A percentile compares a stretch with the other conserved stretches of the same genome.
Conservation (phyloP, 2,329 filamentous ascomycete species). For the Exophiala sideris region DNA sequence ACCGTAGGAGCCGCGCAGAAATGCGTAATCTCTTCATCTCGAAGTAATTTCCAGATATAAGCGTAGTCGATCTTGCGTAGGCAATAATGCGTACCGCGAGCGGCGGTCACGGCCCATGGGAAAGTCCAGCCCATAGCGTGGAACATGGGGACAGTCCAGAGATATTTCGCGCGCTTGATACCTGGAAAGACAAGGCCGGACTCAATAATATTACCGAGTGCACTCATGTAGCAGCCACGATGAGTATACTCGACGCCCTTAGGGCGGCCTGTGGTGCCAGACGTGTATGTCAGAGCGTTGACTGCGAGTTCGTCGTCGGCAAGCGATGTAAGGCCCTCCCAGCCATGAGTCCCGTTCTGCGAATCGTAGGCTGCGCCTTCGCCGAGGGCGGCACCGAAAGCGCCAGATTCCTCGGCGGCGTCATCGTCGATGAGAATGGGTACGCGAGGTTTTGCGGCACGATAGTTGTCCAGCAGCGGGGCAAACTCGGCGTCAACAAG, state of each 20-base stretch:
- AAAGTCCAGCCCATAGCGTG: constrained; percentile 75
- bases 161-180: constrained; percentile 68
- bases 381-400: constrained; percentile 77
- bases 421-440: constrained; percentile 82
- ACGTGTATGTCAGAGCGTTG: constrained; percentile 88
- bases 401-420: constrained; percentile 71
- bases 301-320: constrained; percentile 72
- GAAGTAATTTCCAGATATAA: constrained; percentile 84
- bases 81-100: constrained; percentile 91
- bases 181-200: constrained; percentile 71
- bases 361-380: constrained; percentile 74
- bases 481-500: constrained; percentile 82
- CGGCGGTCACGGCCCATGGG: constrained; percentile 85
- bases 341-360: constrained; percentile 65
- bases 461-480: constrained; percentile 65
- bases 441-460: constrained; percentile 58
- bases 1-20: constrained; percentile 96
- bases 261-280: constrained; percentile 83
- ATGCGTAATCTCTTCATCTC: constrained; percentile 83
- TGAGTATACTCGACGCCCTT: constrained; percentile 95
- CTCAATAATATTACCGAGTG: constrained; percentile 82
- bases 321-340: constrained; percentile 71
- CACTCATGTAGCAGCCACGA: constrained; percentile 78
- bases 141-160: constrained; percentile 92
- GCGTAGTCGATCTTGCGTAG: constrained; percentile 95